phyloP scores from a whole-genome alignment of 495 filamentous ascomycete species.

The Mytilinidion resinicola region DNA sequence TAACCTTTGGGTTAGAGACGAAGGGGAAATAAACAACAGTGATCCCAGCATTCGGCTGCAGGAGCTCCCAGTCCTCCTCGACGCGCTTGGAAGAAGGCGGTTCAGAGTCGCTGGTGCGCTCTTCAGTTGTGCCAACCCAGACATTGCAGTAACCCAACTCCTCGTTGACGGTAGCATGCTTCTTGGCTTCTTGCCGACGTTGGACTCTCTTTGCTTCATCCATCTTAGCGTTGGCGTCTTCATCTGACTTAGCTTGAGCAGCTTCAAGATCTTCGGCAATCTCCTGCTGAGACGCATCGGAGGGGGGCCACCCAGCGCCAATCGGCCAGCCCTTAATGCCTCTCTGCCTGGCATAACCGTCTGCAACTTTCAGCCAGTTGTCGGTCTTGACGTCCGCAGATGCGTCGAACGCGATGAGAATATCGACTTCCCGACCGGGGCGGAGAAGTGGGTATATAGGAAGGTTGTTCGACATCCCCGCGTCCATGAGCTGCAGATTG shows the following conservation, averaged over 20 bases:
- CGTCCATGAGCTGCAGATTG: constrained; percentile 84
- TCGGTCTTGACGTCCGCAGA: constrained; percentile 77
- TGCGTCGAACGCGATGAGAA: constrained; percentile 85
- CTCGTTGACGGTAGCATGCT: constrained; percentile 18
- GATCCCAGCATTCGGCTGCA: constrained; percentile 73
- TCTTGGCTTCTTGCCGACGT: constrained; percentile 21
- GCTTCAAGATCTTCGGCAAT: constrained; percentile 60
- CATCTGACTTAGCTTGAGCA: constrained; percentile 54
- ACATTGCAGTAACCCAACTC: constrained; percentile 86
- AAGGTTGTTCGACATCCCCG: constrained; percentile 96
- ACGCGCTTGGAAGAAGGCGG: constrained; percentile 60
- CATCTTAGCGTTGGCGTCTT: constrained; percentile 58
- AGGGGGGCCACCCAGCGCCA: constrained; percentile 81
- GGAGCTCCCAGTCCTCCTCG: constrained; percentile 66
- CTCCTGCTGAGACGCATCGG: constrained; percentile 45
- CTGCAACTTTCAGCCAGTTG: constrained; percentile 89
- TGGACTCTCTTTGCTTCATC: constrained; percentile 52
- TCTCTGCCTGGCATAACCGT: constrained; percentile 84
- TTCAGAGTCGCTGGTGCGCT: constrained; percentile 53
- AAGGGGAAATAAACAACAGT: constrained; percentile 88
- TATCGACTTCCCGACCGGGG: constrained; percentile 78
- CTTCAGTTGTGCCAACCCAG: constrained; percentile 82
- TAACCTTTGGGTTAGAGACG: constrained; percentile 70
- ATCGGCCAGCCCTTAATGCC: constrained; percentile 90
- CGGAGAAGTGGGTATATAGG: constrained; percentile 90